Base-by-base conservation (phyloP, 129 eudicot species). In the Flaveria ramosissima region DNA sequence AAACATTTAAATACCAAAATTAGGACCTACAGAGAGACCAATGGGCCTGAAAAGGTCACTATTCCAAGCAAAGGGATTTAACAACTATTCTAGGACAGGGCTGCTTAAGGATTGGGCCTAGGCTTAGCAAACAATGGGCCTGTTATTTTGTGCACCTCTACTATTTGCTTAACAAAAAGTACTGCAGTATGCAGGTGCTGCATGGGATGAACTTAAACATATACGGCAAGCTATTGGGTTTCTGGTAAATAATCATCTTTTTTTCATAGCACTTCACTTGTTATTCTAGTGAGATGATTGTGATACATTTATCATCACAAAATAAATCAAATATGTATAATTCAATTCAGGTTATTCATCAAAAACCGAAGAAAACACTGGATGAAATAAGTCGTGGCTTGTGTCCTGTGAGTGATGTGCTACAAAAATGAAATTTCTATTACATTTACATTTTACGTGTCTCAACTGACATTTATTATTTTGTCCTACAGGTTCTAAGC, bases 201-300 rank as follows among this genome's bases (percentile, higher is more conserved):
- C 99, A 15, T 91, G 97, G 96, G 97, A 91, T 42, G 99, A 91
- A 80, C 86, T 94, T 63, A 94, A 94, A 87, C 99, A 91, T 82
- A 94, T 94, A 73, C 88, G 96, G 68, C 97, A 94, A 83, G 99
- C 99, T 52, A 94, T 94, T 39, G 99, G 90, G 9, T 94, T 94
- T 82, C 76, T 94, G 96, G 99, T 94, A 83, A 53, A 53, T 56
- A 32, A 48, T 46, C 10, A 45, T 67, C 27, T 45, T 77, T 71
- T 48, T 81, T 36, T 15, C 9, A 7, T 65, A 12, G 14, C 32
- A 24, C 3, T 32, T 59, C 21, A 20, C 1, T 59, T 74, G 45
- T 46, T 10, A 7, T 12, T 68, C 27, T 11, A n/a, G 21, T 20
- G 23, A 19, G 11, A 17, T 17, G 50, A 46, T 50, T 55, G 16